These are phyloP conservation scores for Elsinoe australis DNA, from an alignment of 2,329 filamentous ascomycete genomes.

Conservation along the genomic window DNA sequence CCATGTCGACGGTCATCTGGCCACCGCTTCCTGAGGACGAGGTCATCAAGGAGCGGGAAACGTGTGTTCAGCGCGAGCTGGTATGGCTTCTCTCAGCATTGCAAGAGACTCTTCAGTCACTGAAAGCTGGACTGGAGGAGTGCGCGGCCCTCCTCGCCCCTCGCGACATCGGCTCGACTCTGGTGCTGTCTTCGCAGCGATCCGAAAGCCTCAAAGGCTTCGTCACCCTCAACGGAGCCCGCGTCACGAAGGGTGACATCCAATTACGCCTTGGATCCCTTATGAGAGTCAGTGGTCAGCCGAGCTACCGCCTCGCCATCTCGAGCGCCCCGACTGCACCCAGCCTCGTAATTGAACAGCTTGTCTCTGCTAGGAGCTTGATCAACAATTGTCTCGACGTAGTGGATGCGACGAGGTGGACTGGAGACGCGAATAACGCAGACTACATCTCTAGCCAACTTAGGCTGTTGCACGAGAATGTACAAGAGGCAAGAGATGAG, in stretches of 20 bases:
- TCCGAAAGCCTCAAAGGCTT: slow-evolving; percentile 89
- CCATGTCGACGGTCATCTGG: slow-evolving; percentile 56
- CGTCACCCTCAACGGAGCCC: slow-evolving; percentile 81
- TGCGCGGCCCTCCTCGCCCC: slow-evolving; percentile 82
- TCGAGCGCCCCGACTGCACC: slow-evolving; percentile 48
- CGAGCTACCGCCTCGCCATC: slow-evolving; percentile 45
- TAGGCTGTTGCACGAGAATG: slow-evolving; percentile 52
- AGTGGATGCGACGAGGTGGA: slow-evolving; percentile 67
- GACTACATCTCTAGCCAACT: slow-evolving; percentile 53
- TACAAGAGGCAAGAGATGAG: slow-evolving; percentile 52
- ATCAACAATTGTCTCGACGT: slow-evolving; percentile 79
- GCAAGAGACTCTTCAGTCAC: slow-evolving; percentile 52
- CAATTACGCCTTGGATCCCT: slow-evolving; percentile 68
- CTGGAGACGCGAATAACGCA: slow-evolving; percentile 55
- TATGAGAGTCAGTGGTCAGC: slow-evolving; percentile 45
- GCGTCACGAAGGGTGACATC: slow-evolving; percentile 80
- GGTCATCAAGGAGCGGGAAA: slow-evolving; percentile 46
- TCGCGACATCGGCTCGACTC: slow-evolving; percentile 74
- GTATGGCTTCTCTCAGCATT: slow-evolving; percentile 56
- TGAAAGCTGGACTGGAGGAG: slow-evolving; percentile 71
- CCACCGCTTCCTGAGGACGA: slow-evolving; percentile 47
- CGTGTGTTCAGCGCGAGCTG: slow-evolving; percentile 50
- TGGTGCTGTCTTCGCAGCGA: slow-evolving; percentile 78
- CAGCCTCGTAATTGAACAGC: slow-evolving; percentile 57
- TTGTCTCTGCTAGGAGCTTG: slow-evolving; percentile 64